Evolutionary conservation across 495 filamentous ascomycete genomes (phyloP).

Genomic region (Penicillium ucsense): DNA sequence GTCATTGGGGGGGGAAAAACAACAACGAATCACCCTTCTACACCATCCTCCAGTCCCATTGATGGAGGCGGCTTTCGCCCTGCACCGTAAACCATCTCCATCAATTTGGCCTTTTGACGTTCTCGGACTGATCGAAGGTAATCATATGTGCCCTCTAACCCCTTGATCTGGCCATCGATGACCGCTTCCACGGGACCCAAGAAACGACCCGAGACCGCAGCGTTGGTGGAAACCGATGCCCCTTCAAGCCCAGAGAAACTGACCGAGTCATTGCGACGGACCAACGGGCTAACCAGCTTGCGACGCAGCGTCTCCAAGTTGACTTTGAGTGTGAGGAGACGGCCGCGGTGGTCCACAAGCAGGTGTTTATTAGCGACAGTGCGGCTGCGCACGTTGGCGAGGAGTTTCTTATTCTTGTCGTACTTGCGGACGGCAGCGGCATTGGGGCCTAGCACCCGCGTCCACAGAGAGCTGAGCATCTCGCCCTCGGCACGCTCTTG

Average conservation of each 20-base stretch:
- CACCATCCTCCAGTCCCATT: constrained; percentile 11
- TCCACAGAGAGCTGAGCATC: constrained; percentile 77
- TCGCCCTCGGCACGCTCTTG: constrained; percentile 73
- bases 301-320: constrained; percentile 68
- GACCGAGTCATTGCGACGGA: constrained; percentile 52
- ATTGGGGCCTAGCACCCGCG: constrained; percentile 65
- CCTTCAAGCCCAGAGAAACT: constrained; percentile 29
- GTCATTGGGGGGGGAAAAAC: too few species aligned
- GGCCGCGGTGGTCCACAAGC: constrained; percentile 72
- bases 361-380: constrained; percentile 81
- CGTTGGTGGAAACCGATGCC: constrained; percentile 22
- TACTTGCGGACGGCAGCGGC: constrained; percentile 67
- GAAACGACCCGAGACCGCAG: constrained; percentile 35
- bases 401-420: constrained; percentile 70
- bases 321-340: constrained; percentile 66
- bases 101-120: constrained; percentile 69
- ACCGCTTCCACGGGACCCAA: constrained; percentile 42
- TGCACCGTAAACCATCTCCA: constrained; percentile 69
- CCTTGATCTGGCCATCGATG: constrained; percentile 75
- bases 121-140: constrained; percentile 64
- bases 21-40: constrained; percentile 1
- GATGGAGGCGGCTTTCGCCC: constrained; percentile 28
- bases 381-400: constrained; percentile 65
- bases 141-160: constrained; percentile 66
- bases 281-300: constrained; percentile 72